These are phyloP conservation scores for Phaffia australis DNA, from an alignment of 768 basidiomycete genomes.

Conservation along the genomic window DNA sequence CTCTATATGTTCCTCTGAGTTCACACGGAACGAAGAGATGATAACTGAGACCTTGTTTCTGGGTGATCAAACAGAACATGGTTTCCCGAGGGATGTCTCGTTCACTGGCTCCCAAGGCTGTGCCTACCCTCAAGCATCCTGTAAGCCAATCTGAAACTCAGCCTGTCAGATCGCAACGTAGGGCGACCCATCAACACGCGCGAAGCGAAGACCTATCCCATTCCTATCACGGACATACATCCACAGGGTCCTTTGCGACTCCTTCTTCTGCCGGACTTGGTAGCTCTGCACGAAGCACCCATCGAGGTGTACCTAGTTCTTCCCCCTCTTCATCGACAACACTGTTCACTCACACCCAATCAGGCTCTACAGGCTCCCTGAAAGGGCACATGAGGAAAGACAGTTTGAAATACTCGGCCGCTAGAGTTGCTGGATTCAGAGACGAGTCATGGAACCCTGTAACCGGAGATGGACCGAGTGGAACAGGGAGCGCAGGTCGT, in stretches of 20 bases:
- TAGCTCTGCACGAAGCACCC: too few species aligned
- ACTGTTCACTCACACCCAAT: constrained; percentile 1
- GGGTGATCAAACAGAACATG: background rate
- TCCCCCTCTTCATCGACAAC: too few species aligned
- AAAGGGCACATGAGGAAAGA: constrained; percentile 3
- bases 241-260: too few species aligned
- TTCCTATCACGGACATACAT: too few species aligned
- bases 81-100: background rate
- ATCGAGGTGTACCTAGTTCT: too few species aligned
- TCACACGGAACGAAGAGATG: background rate
- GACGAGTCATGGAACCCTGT: background rate
- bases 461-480: background rate
- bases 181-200: too few species aligned
- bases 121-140: background rate
- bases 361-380: background rate
- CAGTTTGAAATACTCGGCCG: constrained; percentile 9
- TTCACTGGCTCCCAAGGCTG: background rate
- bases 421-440: constrained; percentile 1
- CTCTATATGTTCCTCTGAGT: background rate
- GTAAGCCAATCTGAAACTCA: background rate
- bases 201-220: too few species aligned
- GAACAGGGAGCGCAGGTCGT: too few species aligned
- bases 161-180: too few species aligned
- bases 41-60: background rate
- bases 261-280: too few species aligned